phyloP scores from a whole-genome alignment of 257 asterid genomes.

The Capsicum pubescens region DNA sequence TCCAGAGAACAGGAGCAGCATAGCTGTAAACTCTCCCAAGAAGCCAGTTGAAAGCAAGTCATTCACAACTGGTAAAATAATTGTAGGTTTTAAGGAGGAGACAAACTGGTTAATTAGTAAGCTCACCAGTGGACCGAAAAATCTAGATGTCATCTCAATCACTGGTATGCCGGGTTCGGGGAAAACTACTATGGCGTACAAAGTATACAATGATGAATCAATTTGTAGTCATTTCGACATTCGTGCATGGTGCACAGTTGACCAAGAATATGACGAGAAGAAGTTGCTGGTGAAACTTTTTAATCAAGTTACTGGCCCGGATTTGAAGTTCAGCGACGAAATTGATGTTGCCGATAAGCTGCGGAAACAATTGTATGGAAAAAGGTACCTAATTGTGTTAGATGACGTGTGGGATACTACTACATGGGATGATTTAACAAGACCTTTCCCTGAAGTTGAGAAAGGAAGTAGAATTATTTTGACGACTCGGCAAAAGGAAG shows the following conservation, averaged over 20 bases:
- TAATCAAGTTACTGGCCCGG: background rate
- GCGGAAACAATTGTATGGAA: background rate
- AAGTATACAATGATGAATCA: too few relatives aligned
- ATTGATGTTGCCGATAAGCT: constrained; percentile 21
- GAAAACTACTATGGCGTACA: too few relatives aligned
- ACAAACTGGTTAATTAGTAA: too few relatives aligned
- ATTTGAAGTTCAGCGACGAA: background rate
- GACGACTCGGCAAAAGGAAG: background rate
- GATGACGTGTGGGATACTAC: constrained; percentile 35
- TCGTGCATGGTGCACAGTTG: constrained; percentile 27
- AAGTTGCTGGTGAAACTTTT: background rate
- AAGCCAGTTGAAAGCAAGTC: too few relatives aligned
- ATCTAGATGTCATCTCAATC: too few relatives aligned
- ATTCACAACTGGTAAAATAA: too few relatives aligned
- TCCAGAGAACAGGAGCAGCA: too few relatives aligned
- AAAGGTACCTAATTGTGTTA: constrained; percentile 33
- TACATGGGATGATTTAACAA: constrained; percentile 33
- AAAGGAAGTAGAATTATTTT: constrained; percentile 31
- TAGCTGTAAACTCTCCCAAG: too few relatives aligned
- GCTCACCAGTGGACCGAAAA: too few relatives aligned
- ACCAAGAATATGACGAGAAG: background rate
- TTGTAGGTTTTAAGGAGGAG: too few relatives aligned
- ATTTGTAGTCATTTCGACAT: background rate
- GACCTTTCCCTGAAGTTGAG: background rate
- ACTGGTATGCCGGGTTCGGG: too few relatives aligned